Percentiles rank a stretch among this genome's conserved stretches.
phyloP scores from a whole-genome alignment of 2,329 filamentous ascomycete species.

The Aspergillus nomiae region DNA sequence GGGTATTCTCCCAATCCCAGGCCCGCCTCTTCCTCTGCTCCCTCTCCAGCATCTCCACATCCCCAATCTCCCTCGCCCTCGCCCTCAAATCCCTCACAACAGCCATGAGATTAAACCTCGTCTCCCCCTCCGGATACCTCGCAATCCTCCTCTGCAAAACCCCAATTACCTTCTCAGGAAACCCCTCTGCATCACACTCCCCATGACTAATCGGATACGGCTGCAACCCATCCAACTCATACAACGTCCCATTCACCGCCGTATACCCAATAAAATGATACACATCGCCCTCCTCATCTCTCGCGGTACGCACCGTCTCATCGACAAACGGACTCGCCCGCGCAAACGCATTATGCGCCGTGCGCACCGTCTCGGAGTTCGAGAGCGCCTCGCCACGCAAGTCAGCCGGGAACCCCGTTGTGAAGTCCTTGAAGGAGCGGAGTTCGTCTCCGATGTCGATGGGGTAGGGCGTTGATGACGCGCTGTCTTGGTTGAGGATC shows the following conservation, averaged over 20 bases:
- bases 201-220: slow-evolving; percentile 91
- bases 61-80: slow-evolving; percentile 77
- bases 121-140: slow-evolving; percentile 83
- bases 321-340: slow-evolving; percentile 87
- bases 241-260: slow-evolving; percentile 74
- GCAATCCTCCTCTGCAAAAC: slow-evolving; percentile 82
- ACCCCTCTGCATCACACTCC: slow-evolving; percentile 66
- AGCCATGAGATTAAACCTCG: slow-evolving; percentile 92
- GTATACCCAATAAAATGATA: slow-evolving; percentile 99
- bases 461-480: slow-evolving; percentile 22
- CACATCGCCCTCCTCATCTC: slow-evolving; percentile 76
- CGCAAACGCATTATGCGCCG: slow-evolving; percentile 88
- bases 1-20: slow-evolving; percentile 94
- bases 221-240: slow-evolving; percentile 94
- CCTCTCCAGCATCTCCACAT: slow-evolving; percentile 72
- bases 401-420: slow-evolving; percentile 77
- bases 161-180: slow-evolving; percentile 79
- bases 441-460: slow-evolving; percentile 74
- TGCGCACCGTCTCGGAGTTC: slow-evolving; percentile 70
- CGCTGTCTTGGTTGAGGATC: slow-evolving; percentile 74
- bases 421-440: slow-evolving; percentile 82
- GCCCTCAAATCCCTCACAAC: slow-evolving; percentile 83
- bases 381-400: slow-evolving; percentile 70
- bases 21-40: slow-evolving; percentile 82
- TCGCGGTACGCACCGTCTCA: slow-evolving; percentile 74